These are phyloP conservation scores for Colletotrichum karsti DNA, from an alignment of 2,329 filamentous ascomycete species.

Conservation along the genomic window DNA sequence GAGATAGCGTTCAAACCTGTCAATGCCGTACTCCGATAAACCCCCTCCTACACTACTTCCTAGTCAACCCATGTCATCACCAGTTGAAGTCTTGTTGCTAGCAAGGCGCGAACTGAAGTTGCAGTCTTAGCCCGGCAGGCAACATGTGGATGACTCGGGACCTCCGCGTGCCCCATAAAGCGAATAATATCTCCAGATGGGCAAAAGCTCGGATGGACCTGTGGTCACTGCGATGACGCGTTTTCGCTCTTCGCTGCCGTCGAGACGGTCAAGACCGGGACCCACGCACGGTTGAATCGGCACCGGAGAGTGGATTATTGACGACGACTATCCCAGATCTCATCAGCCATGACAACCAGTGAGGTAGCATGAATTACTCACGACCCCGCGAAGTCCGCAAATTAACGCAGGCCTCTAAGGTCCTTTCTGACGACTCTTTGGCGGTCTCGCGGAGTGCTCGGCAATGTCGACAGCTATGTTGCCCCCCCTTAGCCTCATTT, in stretches of 20 bases:
- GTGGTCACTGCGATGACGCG: conserved; percentile 8
- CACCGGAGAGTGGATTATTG: background rate
- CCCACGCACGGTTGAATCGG: conserved; percentile 14
- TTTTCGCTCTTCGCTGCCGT: background rate
- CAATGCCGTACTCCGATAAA: background rate
- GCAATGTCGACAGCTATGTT: background rate
- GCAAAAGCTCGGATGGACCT: background rate
- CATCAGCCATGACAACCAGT: background rate
- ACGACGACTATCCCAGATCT: background rate
- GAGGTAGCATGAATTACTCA: background rate
- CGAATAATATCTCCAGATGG: background rate
- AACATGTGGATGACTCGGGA: background rate
- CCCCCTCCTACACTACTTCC: background rate
- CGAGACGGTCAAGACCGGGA: background rate
- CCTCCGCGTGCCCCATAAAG: background rate
- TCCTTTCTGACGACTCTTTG: background rate
- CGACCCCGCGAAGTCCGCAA: background rate
- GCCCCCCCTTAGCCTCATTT: background rate
- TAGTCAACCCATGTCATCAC: background rate
- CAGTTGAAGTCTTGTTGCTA: background rate
- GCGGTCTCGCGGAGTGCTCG: background rate
- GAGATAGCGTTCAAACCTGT: background rate
- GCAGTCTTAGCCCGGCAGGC: background rate
- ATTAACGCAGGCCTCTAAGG: background rate
- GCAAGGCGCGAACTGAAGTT: background rate